Percentiles rank a stretch among this genome's conserved stretches.
Evolutionary conservation across 2,329 filamentous ascomycete species (phyloP).

Genomic region (Aspergillus latus): DNA sequence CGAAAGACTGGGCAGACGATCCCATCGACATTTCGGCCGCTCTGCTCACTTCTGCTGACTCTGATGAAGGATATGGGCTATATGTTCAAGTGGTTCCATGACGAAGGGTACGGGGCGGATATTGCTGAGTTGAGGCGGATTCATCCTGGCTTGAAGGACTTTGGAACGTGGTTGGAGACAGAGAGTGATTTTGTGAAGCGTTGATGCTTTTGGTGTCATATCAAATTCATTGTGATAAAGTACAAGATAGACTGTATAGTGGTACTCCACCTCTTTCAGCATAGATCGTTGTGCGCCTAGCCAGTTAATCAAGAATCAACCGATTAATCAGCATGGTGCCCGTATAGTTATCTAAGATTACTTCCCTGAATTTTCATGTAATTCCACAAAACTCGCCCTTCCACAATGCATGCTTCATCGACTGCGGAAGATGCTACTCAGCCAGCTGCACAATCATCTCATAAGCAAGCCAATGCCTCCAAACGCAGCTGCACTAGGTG

Average conservation of each 20-base stretch:
- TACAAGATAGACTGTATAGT: not conserved
- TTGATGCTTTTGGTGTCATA: not conserved
- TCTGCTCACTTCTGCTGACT: conserved; percentile 43
- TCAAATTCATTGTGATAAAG: not conserved
- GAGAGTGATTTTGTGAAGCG: conserved; percentile 38
- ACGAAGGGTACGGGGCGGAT: conserved; percentile 50
- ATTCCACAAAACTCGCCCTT: not conserved
- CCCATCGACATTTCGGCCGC: conserved; percentile 43
- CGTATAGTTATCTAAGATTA: not conserved
- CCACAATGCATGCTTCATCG: not conserved
- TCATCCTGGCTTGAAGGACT: conserved; percentile 49
- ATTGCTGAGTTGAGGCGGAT: conserved; percentile 43
- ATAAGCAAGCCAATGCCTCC: not conserved
- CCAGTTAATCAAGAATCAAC: not conserved
- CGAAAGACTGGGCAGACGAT: conserved; percentile 46
- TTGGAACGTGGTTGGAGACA: conserved; percentile 50
- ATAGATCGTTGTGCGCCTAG: not conserved
- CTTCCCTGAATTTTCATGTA: not conserved
- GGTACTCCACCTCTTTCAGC: not conserved
- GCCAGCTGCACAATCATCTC: not conserved
- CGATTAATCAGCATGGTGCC: not conserved
- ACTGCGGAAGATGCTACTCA: not conserved
- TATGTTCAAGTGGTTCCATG: conserved; percentile 54
- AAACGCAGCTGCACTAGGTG: conserved; percentile 31
- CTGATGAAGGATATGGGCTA: conserved; percentile 48